Base-by-base conservation (phyloP, 768 basidiomycete genomes). In the Flagelloscypha sp. region DNA sequence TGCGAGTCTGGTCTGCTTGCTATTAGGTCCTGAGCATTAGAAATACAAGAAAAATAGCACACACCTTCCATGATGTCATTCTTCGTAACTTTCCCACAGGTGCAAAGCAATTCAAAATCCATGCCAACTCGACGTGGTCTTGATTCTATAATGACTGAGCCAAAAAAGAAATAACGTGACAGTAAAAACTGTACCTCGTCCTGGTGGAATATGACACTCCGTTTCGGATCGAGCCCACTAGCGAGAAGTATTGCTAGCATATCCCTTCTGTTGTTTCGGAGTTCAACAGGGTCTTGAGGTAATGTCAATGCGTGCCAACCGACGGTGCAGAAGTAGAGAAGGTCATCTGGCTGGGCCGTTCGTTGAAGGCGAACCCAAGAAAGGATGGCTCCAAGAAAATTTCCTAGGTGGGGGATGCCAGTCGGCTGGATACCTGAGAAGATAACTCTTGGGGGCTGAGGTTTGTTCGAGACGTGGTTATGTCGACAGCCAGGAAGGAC, bases 31-130 rank as follows among this genome's bases (percentile, higher is more conserved):
- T 29, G 12, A 7, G 3, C 18, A 13, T 48, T 31, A 42, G 37
- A 17, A 15, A 13, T 13, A 23, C 7, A 5, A 13, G 21, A 9
- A 23, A 11, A n/a, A 22, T 7, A 22, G 7, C 11, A 41, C 63
- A 19, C 40, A 85, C 89, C 75, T 97, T 98, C 90, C 93, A 97
- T 0, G 88, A 90, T 4, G 92, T 97, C 94, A 97, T 95, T 27
- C 92, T 60, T 25, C 78, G 74, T 7, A 97, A 60, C 46, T 77
- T 79, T 7, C 89, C 88, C 15, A 93, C 66, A 0, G 89, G 80
- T 0, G 87, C 82, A 21, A 90, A 59, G 47, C 89, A 94, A 44
- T 74, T 85, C 38, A 97, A 55, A 31, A 93, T 76, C 94, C 93
- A 97, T 3, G 84, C 80, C 12, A 95, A 60, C 46, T 97, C 92